Evolutionary conservation across 768 basidiomycete genomes (phyloP), one percentile per base, ranked within the genome.

Genomic region (Rhodotorula diobovata): DNA sequence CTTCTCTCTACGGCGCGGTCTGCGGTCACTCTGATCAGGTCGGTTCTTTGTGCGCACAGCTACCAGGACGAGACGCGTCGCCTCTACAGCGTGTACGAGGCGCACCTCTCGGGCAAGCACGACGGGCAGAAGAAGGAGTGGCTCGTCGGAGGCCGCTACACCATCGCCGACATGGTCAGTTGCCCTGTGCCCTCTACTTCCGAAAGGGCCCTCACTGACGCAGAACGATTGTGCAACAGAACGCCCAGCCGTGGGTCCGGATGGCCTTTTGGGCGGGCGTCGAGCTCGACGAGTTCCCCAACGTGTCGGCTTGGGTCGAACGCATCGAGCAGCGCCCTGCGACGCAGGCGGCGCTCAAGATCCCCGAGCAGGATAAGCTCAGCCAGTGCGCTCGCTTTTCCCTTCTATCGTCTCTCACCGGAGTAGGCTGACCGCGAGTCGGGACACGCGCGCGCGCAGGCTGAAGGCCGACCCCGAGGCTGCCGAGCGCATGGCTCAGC

Each of bases 61-160:
- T 76, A 76, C 60, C 59, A 66, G 45, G 66, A 72, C 61, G 77
- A 77, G 61, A 76, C 77, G 0, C 51, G 45, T 50, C 61, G 77
- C 18, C 61, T 77, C 3, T 76, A 71, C 43, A 57, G 61, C 21
- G 71, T 76, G 48, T 65, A 67, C 32, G 75, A 76, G 55, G 35
- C 59, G 23, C 72, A 68, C 43, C 63, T 77, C 25, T 32, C 61
- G 4, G 70, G 70, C 60, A 43, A 41, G 51, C 61, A 76, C 45
- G 71, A 68, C 46, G 70, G 66, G 21, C 55, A 50, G 41, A 46
- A 60, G 64, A 63, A 66, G 54, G 67, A 71, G 21, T 77, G 50
- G 55, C 73, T 77, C 37, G 75, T 73, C 8, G 77, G 77, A 25
- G 72, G 64, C 32, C 71, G 71, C 61, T 77, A 71, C 71, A 66